A percentile compares a stretch with the other conserved stretches of the same genome.
These are phyloP conservation scores for Toxoplasma gondii DNA, from an alignment of 169 alveolate genomes.

Conservation along the genomic window DNA sequence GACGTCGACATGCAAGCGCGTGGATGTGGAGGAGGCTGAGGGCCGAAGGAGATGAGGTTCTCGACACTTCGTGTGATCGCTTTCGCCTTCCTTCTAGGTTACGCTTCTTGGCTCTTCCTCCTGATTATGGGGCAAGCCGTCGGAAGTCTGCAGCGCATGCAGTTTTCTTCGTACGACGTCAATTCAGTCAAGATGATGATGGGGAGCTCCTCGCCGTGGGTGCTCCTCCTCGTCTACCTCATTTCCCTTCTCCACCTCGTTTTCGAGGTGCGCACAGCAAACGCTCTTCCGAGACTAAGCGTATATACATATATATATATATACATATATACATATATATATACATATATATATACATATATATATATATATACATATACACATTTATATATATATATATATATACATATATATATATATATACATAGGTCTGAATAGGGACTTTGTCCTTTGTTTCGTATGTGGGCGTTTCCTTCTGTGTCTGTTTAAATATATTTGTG, in stretches of 20 bases:
- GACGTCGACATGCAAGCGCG: too few species aligned
- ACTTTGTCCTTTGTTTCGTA: neutral
- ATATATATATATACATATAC: neutral
- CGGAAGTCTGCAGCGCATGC: neutral
- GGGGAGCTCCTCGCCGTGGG: constrained; percentile 28
- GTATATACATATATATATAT: too few species aligned
- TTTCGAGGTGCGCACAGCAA: neutral
- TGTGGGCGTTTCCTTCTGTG: too few species aligned
- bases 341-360: neutral
- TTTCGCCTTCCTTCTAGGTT: neutral
- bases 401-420: neutral
- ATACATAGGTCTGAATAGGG: neutral
- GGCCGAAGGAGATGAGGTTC: too few species aligned
- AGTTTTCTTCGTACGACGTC: constrained; percentile 30
- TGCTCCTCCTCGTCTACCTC: constrained; percentile 29
- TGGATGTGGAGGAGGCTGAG: too few species aligned
- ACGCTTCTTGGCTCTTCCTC: constrained; percentile 19
- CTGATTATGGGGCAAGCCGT: constrained; percentile 26
- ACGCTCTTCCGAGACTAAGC: neutral
- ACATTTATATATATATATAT: neutral
- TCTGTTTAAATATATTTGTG: neutral
- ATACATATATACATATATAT: too few species aligned
- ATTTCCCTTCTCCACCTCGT: constrained; percentile 21
- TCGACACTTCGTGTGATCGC: too few species aligned
- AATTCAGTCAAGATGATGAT: constrained; percentile 19